phyloP scores from a whole-genome alignment of 2,329 filamentous ascomycete genomes.

The Sporothrix pseudoabietina region DNA sequence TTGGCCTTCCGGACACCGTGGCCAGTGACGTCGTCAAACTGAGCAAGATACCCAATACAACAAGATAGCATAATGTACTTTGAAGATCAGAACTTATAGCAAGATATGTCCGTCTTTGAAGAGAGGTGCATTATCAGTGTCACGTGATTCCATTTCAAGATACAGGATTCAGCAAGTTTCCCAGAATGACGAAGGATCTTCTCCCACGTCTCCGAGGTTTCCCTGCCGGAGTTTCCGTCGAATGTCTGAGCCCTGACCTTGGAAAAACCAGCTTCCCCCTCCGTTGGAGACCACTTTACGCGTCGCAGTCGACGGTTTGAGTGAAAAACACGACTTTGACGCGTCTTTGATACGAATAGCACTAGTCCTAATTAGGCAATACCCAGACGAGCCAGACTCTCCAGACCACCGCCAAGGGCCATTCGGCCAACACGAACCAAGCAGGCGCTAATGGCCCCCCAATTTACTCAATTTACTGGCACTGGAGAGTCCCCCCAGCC shows the following conservation, averaged over 20 bases:
- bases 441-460: slow-evolving; percentile 5
- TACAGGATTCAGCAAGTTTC: neutral
- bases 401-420: slow-evolving; percentile 7
- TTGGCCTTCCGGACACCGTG: slow-evolving; percentile 70
- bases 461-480: neutral
- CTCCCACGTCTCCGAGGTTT: neutral
- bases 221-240: neutral
- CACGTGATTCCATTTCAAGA: neutral
- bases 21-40: slow-evolving; percentile 19
- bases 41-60: slow-evolving; percentile 18
- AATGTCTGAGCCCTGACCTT: neutral
- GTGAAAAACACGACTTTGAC: slow-evolving; percentile 26
- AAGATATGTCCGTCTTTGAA: neutral
- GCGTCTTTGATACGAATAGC: slow-evolving; percentile 8
- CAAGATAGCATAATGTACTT: neutral
- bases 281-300: slow-evolving; percentile 22
- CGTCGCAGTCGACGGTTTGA: neutral
- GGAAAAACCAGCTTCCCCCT: neutral
- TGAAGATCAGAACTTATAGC: neutral
- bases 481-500: slow-evolving; percentile 16
- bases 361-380: slow-evolving; percentile 9
- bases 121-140: neutral
- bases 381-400: neutral
- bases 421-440: neutral
- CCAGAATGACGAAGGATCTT: neutral